phyloP scores from a whole-genome alignment of 169 alveolate species.

The Amoebophrya sp. region DNA sequence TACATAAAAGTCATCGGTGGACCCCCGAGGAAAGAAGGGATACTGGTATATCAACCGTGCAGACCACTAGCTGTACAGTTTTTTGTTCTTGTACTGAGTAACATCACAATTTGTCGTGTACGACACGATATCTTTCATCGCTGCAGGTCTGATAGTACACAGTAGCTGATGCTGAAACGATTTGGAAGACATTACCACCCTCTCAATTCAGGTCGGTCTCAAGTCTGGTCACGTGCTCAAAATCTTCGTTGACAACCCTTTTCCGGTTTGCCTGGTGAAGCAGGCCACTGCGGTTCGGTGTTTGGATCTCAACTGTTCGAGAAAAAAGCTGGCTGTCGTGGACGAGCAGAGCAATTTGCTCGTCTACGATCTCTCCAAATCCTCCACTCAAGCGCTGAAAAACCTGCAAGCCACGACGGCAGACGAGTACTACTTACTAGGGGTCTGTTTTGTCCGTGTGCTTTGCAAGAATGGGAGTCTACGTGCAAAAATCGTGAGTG shows the following conservation, averaged over 20 bases:
- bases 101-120: no score
- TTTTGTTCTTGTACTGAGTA: no score
- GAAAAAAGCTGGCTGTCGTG: slow-evolving; percentile 78
- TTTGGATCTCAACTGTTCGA: slow-evolving; percentile 64
- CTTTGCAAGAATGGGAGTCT: no score
- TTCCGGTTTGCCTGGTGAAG: slow-evolving; percentile 71
- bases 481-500: no score
- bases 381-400: not conserved
- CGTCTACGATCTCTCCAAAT: slow-evolving; percentile 68
- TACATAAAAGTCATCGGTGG: slow-evolving; percentile 76
- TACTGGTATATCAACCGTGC: no score
- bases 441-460: no score
- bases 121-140: no score
- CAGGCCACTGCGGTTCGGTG: slow-evolving; percentile 70
- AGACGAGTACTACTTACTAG: not conserved
- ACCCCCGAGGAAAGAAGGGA: slow-evolving; percentile 75
- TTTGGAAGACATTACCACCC: no score
- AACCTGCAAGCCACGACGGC: not conserved
- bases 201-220: slow-evolving; percentile 67
- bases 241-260: slow-evolving; percentile 74
- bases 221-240: slow-evolving; percentile 72
- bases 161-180: no score
- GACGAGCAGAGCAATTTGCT: slow-evolving; percentile 73
- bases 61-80: no score
- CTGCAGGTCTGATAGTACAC: no score